phyloP scores from a whole-genome alignment of 2,329 filamentous ascomycete species.

The Sporothrix curviconia region DNA sequence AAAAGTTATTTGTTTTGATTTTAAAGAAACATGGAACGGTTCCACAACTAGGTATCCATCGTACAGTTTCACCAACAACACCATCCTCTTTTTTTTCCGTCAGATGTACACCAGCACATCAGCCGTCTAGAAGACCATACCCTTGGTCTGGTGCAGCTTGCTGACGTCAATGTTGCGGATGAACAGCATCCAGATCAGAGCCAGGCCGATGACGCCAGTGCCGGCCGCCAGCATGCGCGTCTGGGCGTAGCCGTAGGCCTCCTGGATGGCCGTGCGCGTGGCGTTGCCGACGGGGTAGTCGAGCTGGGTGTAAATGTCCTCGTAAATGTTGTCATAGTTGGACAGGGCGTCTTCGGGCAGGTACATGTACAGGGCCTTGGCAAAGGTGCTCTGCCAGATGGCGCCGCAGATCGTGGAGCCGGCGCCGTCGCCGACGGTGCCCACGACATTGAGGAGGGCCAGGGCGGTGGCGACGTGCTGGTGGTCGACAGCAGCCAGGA shows the following conservation, averaged over 20 bases:
- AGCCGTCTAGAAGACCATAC: conserved; percentile 11
- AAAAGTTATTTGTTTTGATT: too few species aligned
- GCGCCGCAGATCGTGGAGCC: conserved; percentile 53
- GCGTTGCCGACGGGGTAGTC: conserved; percentile 43
- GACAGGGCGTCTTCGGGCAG: conserved; percentile 37
- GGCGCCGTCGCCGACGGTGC: conserved; percentile 52
- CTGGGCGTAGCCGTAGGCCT: conserved; percentile 49
- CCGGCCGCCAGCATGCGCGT: conserved; percentile 41
- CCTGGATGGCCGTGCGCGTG: conserved; percentile 46
- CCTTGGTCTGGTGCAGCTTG: conserved; percentile 15
- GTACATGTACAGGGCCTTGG: conserved; percentile 40
- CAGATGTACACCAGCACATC: not conserved
- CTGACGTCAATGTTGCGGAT: conserved; percentile 18
- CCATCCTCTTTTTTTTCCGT: not conserved
- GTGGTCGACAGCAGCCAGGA: conserved; percentile 9
- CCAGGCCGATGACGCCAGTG: conserved; percentile 27
- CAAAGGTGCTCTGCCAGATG: conserved; percentile 55
- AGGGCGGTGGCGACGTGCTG: conserved; percentile 10
- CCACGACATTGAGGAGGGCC: conserved; percentile 28
- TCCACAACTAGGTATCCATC: too few species aligned
- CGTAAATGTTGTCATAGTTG: conserved; percentile 43
- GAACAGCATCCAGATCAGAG: conserved; percentile 10
- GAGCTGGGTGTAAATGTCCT: conserved; percentile 44
- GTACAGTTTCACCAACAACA: too few species aligned
- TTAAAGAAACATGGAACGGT: too few species aligned